Base-by-base conservation (phyloP, 2,329 filamentous ascomycete species). In the Claviceps digitariae region DNA sequence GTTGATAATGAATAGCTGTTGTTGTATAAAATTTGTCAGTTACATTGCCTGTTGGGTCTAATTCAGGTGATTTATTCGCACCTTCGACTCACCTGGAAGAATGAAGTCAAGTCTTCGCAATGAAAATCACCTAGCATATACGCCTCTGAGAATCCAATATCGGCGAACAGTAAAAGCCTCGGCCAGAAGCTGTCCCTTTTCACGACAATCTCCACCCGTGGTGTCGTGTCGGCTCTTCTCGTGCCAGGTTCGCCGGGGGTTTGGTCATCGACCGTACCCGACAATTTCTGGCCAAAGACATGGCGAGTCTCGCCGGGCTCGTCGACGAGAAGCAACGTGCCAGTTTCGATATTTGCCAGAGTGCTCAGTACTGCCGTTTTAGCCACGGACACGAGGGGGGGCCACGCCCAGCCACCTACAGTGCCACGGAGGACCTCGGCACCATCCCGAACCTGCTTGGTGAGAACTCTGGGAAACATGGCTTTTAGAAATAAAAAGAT, bases 111-210 rank as follows among this genome's bases (percentile, higher is more conserved):
- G 63, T 87, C 78, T 12, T 76, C 69, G 55, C 83, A 87, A 51
- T 81, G 77, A 29, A 87, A 74, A 63, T 88, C 84, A 46, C 81
- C 81, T 17, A 87, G 72, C 82, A 88, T 87, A 62, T 85, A 87
- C 29, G 82, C 78, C 64, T 86, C 81, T 13, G 83, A 79, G 57
- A 88, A 86, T 2, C 84, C 84, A 82, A 88, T 87, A 64, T 88
- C 84, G 40, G 79, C 82, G 62, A 86, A 86, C 29, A 88, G 67
- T 47, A 83, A 74, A 51, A 86, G 66, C 43, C 84, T 76, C 61
- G 86, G 75, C 83, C 83, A 88, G 63, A 87, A 87, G 31, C 80
- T 73, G 57, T 86, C 82, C 60, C 78, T 78, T 62, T 78, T 76
- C 9, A 87, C 75, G 13, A 75, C 71, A 36, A 87, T 67, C 59